These are phyloP conservation scores for Taphrina sp. DNA, from an alignment of 1,139 yeast genomes.

Conservation along the genomic window DNA sequence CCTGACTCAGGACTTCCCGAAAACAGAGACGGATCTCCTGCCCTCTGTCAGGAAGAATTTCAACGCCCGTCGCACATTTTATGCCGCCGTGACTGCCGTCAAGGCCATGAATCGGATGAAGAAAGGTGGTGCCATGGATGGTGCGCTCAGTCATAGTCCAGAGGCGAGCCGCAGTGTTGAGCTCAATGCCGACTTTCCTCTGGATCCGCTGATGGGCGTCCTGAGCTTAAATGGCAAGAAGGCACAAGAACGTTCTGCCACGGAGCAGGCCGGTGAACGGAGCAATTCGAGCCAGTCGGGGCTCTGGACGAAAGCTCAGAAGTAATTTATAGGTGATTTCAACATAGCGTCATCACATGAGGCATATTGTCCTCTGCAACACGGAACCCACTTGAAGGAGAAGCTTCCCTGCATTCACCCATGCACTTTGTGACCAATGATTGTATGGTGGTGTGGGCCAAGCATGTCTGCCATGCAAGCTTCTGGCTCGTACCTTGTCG, in stretches of 20 bases:
- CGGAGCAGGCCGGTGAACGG: neutral
- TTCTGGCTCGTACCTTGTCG: no score
- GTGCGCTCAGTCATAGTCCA: conserved; percentile 44
- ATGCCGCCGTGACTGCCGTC: conserved; percentile 29
- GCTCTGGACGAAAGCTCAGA: conserved; percentile 9
- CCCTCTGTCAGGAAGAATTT: conserved; percentile 45
- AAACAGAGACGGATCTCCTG: conserved; percentile 41
- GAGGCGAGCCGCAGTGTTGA: conserved; percentile 37
- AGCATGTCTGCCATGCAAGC: no score
- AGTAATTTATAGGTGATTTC: no score
- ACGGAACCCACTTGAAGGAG: no score
- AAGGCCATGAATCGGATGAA: conserved; percentile 33
- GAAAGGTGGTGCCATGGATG: conserved; percentile 43
- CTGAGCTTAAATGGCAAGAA: neutral
- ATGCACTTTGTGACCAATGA: no score
- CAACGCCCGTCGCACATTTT: conserved; percentile 35
- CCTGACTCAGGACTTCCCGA: conserved; percentile 40
- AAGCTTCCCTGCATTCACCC: no score
- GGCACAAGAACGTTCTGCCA: neutral
- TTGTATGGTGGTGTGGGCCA: no score
- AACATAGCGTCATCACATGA: no score
- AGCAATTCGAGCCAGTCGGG: conserved; percentile 16
- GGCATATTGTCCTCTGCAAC: no score
- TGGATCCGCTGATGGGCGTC: conserved; percentile 22
- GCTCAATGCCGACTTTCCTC: conserved; percentile 26